These are phyloP conservation scores for Neonectria neomacrospora DNA, from an alignment of 2,329 filamentous ascomycete species.

Conservation along the genomic window DNA sequence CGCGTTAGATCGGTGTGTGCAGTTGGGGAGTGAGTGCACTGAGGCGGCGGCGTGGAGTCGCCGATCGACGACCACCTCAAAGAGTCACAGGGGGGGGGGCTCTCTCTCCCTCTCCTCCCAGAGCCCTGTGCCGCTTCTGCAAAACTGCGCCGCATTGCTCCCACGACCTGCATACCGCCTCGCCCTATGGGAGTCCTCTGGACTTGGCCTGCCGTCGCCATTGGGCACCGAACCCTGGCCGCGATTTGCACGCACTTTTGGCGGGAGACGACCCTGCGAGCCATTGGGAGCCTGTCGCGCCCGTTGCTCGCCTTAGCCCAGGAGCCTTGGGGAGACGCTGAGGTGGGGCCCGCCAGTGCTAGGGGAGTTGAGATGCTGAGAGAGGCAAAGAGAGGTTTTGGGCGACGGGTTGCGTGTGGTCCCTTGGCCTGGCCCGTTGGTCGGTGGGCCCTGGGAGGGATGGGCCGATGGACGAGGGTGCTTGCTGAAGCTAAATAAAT, in stretches of 20 bases:
- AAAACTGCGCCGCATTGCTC: conserved; percentile 58
- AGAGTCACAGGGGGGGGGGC: too few species aligned
- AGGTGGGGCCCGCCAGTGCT: conserved; percentile 35
- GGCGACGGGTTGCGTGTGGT: conserved; percentile 28
- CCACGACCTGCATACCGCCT: conserved; percentile 49
- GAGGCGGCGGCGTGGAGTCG: conserved; percentile 38
- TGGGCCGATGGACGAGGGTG: conserved; percentile 39
- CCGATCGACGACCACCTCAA: conserved; percentile 33
- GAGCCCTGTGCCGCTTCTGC: conserved; percentile 32
- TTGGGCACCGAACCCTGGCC: conserved; percentile 51
- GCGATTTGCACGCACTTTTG: conserved; percentile 41
- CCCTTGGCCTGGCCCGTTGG: conserved; percentile 34
- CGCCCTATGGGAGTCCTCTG: conserved; percentile 47
- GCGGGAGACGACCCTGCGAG: conserved; percentile 23
- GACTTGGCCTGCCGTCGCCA: conserved; percentile 43
- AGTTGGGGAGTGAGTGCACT: background rate
- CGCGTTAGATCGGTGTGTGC: conserved; percentile 3
- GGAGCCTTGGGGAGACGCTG: conserved; percentile 33
- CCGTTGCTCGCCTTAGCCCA: conserved; percentile 26
- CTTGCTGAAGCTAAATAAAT: conserved; percentile 35
- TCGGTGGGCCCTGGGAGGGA: conserved; percentile 40
- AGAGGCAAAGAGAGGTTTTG: conserved; percentile 22
- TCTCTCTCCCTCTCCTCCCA: conserved; percentile 1
- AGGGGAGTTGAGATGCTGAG: conserved; percentile 7
- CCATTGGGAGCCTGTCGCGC: conserved; percentile 28